Evolutionary conservation across 2,329 filamentous ascomycete species (phyloP).

Genomic region (Apiospora malaysiana): DNA sequence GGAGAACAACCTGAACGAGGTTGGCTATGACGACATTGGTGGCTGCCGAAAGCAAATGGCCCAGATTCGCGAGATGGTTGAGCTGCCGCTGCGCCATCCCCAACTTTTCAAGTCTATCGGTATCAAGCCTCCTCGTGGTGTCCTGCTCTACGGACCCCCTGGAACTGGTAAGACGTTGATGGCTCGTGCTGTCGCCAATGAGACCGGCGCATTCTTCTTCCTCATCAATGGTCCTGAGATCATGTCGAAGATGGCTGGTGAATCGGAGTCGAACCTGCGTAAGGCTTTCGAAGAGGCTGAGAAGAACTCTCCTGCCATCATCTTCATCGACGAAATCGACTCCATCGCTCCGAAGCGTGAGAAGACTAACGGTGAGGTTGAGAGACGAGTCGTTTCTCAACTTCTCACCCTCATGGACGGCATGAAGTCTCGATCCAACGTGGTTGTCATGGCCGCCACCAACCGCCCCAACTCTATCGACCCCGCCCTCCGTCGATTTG

Average conservation of each 20-base stretch:
- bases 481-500: conserved; percentile 94
- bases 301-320: conserved; percentile 99
- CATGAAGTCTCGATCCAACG: conserved; percentile 99
- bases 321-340: conserved; percentile 99
- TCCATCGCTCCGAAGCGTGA: conserved; percentile 99
- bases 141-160: conserved; percentile 93
- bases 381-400: conserved; percentile 97
- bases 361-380: conserved; percentile 98
- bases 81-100: conserved; percentile 93
- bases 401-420: conserved; percentile 96
- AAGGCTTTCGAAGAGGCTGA: conserved; percentile 99
- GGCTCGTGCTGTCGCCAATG: conserved; percentile 98
- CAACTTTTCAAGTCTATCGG: conserved; percentile 99
- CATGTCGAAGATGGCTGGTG: conserved; percentile 99
- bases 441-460: conserved; percentile 98
- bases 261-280: conserved; percentile 96
- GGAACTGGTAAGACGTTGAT: conserved; percentile 99
- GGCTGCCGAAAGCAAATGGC: conserved; percentile 99
- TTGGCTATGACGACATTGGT: conserved; percentile 99
- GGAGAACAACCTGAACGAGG: conserved; percentile 98
- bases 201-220: conserved; percentile 99
- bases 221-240: conserved; percentile 99
- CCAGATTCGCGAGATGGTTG: conserved; percentile 97
- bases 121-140: conserved; percentile 98
- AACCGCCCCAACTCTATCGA: conserved; percentile 99